phyloP scores from a whole-genome alignment of 1,139 yeast genomes.

The Candida albicans region DNA sequence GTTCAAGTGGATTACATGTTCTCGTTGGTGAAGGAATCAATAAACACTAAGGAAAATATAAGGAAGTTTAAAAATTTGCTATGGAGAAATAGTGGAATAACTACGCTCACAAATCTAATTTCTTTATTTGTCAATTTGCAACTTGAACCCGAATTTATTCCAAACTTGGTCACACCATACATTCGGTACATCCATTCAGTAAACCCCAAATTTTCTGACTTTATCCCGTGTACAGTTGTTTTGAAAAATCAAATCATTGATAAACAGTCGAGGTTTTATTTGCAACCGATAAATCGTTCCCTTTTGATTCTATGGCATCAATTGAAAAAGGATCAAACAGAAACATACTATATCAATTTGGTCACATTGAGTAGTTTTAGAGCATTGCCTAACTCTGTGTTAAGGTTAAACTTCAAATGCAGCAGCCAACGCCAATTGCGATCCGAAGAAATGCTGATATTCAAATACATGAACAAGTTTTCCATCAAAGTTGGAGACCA shows the following conservation, averaged over 20 bases:
- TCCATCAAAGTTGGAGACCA: constrained; percentile 7
- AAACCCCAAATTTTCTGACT: constrained; percentile 17
- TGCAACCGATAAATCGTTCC: constrained; percentile 17
- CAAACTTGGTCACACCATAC: constrained; percentile 6
- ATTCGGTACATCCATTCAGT: constrained; percentile 14
- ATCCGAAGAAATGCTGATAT: constrained; percentile 5
- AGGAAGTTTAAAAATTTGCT: constrained; percentile 9
- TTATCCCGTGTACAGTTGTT: constrained; percentile 13
- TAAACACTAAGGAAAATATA: constrained; percentile 5
- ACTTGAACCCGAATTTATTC: constrained; percentile 5
- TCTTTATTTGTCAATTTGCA: constrained; percentile 7
- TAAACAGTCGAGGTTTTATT: constrained; percentile 10
- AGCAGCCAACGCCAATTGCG: constrained; percentile 8
- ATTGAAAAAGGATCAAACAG: constrained; percentile 1
- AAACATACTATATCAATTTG: constrained; percentile 16
- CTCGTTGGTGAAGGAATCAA: background rate
- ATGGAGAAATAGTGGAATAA: constrained; percentile 13
- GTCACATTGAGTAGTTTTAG: constrained; percentile 11
- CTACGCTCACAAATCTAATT: constrained; percentile 14
- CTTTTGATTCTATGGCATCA: constrained; percentile 18
- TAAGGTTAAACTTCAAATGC: constrained; percentile 13
- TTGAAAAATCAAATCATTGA: constrained; percentile 6
- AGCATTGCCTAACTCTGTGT: constrained; percentile 11
- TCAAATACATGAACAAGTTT: constrained; percentile 12
- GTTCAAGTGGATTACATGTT: background rate